phyloP scores from a whole-genome alignment of 805 yeast species.

The Pichia nanzhaoensis region DNA sequence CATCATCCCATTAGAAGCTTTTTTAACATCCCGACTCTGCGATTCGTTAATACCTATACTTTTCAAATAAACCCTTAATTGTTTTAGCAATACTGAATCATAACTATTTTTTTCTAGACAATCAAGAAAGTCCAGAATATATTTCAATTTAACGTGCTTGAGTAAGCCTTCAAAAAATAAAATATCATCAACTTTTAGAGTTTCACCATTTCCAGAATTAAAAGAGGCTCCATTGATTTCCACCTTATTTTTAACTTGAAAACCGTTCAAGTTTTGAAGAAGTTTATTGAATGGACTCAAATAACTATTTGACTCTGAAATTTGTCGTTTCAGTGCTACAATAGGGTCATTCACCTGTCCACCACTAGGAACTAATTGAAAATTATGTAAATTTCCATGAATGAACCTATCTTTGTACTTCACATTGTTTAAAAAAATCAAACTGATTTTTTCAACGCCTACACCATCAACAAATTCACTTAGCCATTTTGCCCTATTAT shows the following conservation, averaged over 20 bases:
- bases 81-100: slow-evolving; percentile 29
- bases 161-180: slow-evolving; percentile 17
- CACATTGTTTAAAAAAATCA: slow-evolving; percentile 25
- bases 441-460: slow-evolving; percentile 22
- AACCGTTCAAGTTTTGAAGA: slow-evolving; percentile 27
- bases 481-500: slow-evolving; percentile 55
- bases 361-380: neutral
- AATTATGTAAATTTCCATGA: neutral
- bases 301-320: slow-evolving; percentile 15
- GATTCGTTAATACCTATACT: slow-evolving; percentile 25
- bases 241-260: slow-evolving; percentile 11
- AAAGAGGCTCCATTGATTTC: too few species aligned
- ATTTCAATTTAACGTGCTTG: slow-evolving; percentile 21
- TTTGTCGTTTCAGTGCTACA: slow-evolving; percentile 7
- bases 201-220: neutral
- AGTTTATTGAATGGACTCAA: slow-evolving; percentile 27
- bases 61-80: slow-evolving; percentile 34
- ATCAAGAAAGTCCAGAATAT: slow-evolving; percentile 33
- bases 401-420: slow-evolving; percentile 13
- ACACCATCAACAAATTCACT: slow-evolving; percentile 44
- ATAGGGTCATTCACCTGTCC: neutral
- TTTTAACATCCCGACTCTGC: slow-evolving; percentile 9
- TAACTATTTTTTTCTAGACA: slow-evolving; percentile 28
- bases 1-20: slow-evolving; percentile 17
- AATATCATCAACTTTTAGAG: neutral